Percentiles rank a stretch among this genome's conserved stretches.
Conservation (phyloP, 164 flowering plant species). For the Umbellularia californica region DNA sequence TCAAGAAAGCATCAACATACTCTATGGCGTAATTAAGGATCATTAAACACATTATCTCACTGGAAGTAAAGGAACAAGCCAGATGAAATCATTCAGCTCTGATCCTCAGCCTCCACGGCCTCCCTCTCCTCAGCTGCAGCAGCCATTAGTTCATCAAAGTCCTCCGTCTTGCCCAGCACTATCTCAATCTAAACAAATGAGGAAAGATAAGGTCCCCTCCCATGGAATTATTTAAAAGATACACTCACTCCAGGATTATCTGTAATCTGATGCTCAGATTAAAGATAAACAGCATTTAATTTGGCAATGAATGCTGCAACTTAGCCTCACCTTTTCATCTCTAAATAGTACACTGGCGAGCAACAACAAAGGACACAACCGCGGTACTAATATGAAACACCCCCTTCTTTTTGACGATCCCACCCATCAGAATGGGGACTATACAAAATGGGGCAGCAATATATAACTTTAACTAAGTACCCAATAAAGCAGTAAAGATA, state of each 20-base stretch:
- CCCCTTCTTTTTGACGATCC: too few relatives aligned
- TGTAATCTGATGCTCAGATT: background rate
- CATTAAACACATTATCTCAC: background rate
- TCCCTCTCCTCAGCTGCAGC: slow-evolving; percentile 52
- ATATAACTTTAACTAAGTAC: too few relatives aligned
- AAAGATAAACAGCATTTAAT: background rate
- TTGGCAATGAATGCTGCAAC: too few relatives aligned
- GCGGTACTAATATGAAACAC: too few relatives aligned
- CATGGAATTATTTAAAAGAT: background rate
- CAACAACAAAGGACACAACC: too few relatives aligned
- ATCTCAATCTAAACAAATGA: slow-evolving; percentile 59
- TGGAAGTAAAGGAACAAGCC: background rate
- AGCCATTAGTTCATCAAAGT: slow-evolving; percentile 81
- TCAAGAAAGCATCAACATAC: too few relatives aligned
- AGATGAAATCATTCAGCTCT: background rate
- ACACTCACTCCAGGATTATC: background rate
- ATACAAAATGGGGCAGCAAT: too few relatives aligned
- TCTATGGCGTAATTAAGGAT: background rate
- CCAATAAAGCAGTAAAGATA: too few relatives aligned
- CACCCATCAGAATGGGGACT: too few relatives aligned
- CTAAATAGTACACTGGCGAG: too few relatives aligned
- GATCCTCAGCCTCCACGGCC: background rate
- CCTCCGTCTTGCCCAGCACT: slow-evolving; percentile 65
- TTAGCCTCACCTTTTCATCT: too few relatives aligned
- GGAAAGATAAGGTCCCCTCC: background rate